phyloP scores from a whole-genome alignment of 2,329 filamentous ascomycete species.

The Chalaropsis thielavioides region DNA sequence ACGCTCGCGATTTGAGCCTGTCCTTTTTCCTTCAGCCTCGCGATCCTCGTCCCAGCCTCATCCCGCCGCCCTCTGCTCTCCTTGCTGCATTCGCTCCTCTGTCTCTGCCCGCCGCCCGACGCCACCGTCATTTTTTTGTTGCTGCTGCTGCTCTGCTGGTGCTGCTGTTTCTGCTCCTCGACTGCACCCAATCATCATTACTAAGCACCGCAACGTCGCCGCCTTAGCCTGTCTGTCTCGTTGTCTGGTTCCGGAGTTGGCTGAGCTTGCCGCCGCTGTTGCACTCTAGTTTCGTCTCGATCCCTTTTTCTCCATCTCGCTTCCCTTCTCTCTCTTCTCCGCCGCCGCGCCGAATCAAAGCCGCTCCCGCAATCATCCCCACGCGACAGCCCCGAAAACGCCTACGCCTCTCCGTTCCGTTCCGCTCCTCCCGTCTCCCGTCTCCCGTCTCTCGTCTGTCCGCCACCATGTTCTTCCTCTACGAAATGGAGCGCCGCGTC shows the following conservation, averaged over 20 bases:
- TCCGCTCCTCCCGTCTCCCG: background rate
- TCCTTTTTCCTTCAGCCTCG: background rate
- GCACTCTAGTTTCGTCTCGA: background rate
- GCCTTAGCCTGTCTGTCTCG: too few relatives aligned
- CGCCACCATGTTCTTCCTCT: slow-evolving; percentile 83
- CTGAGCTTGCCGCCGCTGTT: too few relatives aligned
- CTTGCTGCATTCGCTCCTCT: background rate
- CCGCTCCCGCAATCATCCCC: background rate
- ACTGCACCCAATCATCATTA: too few relatives aligned
- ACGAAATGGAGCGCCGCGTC: slow-evolving; percentile 89
- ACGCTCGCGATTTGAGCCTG: background rate
- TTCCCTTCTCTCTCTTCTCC: background rate
- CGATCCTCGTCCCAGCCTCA: background rate
- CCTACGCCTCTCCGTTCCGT: background rate
- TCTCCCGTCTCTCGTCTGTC: background rate
- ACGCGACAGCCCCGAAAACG: background rate
- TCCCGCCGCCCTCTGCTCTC: background rate
- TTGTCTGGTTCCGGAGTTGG: too few relatives aligned
- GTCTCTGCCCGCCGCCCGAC: too few relatives aligned
- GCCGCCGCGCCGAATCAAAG: background rate
- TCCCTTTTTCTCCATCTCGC: background rate
- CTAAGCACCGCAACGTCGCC: too few relatives aligned
- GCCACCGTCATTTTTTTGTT: too few relatives aligned
- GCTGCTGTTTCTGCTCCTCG: too few relatives aligned
- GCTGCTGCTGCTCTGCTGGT: too few relatives aligned